phyloP scores from a whole-genome alignment of 2,329 filamentous ascomycete species.

The Cladosporium sp. region DNA sequence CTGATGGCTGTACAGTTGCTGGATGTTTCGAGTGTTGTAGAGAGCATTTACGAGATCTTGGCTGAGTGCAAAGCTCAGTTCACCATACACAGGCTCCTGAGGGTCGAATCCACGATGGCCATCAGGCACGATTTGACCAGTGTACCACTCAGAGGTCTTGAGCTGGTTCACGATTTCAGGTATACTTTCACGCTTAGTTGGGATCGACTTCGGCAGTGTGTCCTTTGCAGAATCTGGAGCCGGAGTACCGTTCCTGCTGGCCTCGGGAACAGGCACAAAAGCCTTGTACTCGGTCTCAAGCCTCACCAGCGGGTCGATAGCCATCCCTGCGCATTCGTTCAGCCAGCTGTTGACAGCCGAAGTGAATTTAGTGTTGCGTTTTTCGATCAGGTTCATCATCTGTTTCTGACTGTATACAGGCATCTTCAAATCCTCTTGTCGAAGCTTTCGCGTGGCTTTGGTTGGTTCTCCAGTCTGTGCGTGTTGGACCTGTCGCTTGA shows the following conservation, averaged over 20 bases:
- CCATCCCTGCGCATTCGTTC: slow-evolving; percentile 63
- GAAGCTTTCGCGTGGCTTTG: slow-evolving; percentile 62
- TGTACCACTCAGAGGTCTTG: slow-evolving; percentile 80
- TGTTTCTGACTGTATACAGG: slow-evolving; percentile 91
- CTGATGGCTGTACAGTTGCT: slow-evolving; percentile 84
- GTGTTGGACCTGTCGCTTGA: slow-evolving; percentile 73
- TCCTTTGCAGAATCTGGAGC: slow-evolving; percentile 34
- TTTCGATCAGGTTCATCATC: slow-evolving; percentile 83
- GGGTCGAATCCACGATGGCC: slow-evolving; percentile 88
- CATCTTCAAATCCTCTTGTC: slow-evolving; percentile 80
- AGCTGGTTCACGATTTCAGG: slow-evolving; percentile 82
- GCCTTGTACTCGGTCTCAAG: slow-evolving; percentile 57
- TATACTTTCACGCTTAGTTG: slow-evolving; percentile 72
- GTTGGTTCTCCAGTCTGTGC: slow-evolving; percentile 69
- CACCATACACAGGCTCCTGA: slow-evolving; percentile 75
- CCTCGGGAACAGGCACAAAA: slow-evolving; percentile 60
- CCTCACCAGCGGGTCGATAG: slow-evolving; percentile 62
- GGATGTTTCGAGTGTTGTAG: slow-evolving; percentile 87
- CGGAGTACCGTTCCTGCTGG: slow-evolving; percentile 40
- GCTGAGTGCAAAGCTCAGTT: slow-evolving; percentile 79
- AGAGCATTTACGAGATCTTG: slow-evolving; percentile 93
- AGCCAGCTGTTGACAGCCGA: slow-evolving; percentile 74
- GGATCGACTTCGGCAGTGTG: slow-evolving; percentile 66
- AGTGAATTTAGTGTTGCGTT: slow-evolving; percentile 77
- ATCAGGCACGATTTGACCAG: slow-evolving; percentile 85